phyloP scores from a whole-genome alignment of 495 filamentous ascomycete species.

The Lophium mytilinum region DNA sequence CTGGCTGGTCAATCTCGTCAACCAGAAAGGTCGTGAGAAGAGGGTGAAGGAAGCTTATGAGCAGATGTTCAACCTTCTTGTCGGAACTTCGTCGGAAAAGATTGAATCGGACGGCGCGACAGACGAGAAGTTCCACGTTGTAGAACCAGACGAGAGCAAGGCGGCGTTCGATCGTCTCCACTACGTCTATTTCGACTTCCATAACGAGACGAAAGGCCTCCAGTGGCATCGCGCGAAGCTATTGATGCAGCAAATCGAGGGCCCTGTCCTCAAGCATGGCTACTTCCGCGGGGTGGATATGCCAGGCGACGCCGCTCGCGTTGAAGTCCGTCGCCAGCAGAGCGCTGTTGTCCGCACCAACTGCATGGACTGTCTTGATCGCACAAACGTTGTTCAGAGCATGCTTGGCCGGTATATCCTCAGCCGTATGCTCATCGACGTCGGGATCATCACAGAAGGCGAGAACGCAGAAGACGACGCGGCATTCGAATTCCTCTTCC shows the following conservation, averaged over 20 bases:
- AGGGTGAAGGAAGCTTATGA: slow-evolving; percentile 88
- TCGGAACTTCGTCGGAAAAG: slow-evolving; percentile 58
- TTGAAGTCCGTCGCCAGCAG: slow-evolving; percentile 74
- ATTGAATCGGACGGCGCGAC: slow-evolving; percentile 48
- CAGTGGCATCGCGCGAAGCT: slow-evolving; percentile 87
- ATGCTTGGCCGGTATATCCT: slow-evolving; percentile 84
- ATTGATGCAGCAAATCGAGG: slow-evolving; percentile 69
- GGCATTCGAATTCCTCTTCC: slow-evolving; percentile 78
- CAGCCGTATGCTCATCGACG: slow-evolving; percentile 77
- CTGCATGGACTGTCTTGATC: slow-evolving; percentile 98
- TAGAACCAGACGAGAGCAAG: slow-evolving; percentile 55
- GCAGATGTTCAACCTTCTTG: slow-evolving; percentile 65
- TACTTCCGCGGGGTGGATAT: slow-evolving; percentile 91
- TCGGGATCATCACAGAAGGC: slow-evolving; percentile 63
- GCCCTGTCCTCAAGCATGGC: slow-evolving; percentile 62
- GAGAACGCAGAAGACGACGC: slow-evolving; percentile 62
- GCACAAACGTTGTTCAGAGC: slow-evolving; percentile 94
- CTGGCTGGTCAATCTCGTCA: slow-evolving; percentile 92
- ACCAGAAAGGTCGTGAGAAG: slow-evolving; percentile 84
- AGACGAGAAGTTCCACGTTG: slow-evolving; percentile 68
- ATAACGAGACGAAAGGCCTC: slow-evolving; percentile 90
- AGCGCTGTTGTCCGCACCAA: slow-evolving; percentile 88
- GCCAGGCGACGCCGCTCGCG: slow-evolving; percentile 60
- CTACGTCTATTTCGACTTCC: slow-evolving; percentile 97
- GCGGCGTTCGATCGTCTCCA: slow-evolving; percentile 73